Evolutionary conservation across 2,329 filamentous ascomycete species (phyloP).

Genomic region (Arthrobotrys iridis): DNA sequence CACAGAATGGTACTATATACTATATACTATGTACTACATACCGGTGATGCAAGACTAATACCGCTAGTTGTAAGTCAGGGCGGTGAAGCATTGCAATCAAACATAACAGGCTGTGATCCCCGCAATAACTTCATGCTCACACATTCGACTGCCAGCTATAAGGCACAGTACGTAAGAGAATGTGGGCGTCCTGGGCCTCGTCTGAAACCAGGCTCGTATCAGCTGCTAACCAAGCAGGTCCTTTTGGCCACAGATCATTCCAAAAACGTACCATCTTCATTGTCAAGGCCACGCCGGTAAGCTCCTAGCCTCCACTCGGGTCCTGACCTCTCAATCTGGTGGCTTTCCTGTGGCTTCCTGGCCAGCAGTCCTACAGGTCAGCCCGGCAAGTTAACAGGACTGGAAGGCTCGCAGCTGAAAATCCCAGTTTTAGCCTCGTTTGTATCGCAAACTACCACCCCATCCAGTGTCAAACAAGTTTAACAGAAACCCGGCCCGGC

Average conservation of each 20-base stretch:
- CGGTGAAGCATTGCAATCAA: too few species aligned
- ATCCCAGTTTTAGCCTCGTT: conserved; percentile 24
- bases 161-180: conserved; percentile 7
- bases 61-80: too few species aligned
- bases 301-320: conserved; percentile 16
- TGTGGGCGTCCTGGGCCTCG: background rate
- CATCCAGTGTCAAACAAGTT: conserved; percentile 18
- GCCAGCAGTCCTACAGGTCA: conserved; percentile 24
- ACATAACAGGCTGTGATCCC: background rate
- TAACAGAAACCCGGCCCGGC: conserved; percentile 17
- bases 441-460: too few species aligned
- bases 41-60: too few species aligned
- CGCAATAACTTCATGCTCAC: background rate
- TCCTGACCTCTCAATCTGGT: conserved; percentile 22
- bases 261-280: conserved; percentile 26
- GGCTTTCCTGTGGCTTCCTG: conserved; percentile 12
- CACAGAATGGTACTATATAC: too few species aligned
- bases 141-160: background rate
- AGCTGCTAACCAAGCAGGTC: conserved; percentile 10
- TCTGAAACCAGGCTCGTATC: conserved; percentile 34
- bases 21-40: too few species aligned
- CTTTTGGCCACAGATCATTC: conserved; percentile 19
- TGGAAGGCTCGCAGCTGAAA: conserved; percentile 21
- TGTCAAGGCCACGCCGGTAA: background rate
- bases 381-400: conserved; percentile 16